phyloP scores from a whole-genome alignment of 1,139 yeast genomes.

The Geotrichum restrictum region DNA sequence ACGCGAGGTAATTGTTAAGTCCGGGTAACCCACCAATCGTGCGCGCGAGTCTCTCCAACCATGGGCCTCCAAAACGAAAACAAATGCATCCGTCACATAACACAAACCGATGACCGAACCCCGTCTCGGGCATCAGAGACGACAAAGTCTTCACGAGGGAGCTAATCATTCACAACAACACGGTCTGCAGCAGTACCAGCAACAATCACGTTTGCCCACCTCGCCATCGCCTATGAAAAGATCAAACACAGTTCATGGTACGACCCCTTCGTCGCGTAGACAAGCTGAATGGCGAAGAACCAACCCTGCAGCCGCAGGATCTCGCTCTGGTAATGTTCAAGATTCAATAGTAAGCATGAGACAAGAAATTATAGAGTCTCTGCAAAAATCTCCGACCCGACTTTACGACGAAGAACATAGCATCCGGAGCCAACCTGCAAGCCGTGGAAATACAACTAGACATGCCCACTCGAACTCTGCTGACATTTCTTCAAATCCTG shows the following conservation, averaged over 20 bases:
- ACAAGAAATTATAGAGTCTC: constrained; percentile 17
- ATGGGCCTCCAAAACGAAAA: too few relatives aligned
- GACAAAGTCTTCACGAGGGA: too few relatives aligned
- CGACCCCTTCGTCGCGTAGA: constrained; percentile 4
- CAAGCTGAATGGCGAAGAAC: background rate
- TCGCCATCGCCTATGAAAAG: constrained; percentile 8
- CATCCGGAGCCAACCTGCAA: background rate
- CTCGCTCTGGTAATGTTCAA: background rate
- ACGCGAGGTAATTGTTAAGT: too few relatives aligned
- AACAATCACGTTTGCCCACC: background rate
- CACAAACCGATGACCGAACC: too few relatives aligned
- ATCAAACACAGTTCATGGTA: constrained; percentile 3
- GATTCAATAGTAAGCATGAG: constrained; percentile 17
- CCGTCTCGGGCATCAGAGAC: too few relatives aligned
- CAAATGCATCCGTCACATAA: too few relatives aligned
- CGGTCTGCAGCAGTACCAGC: background rate
- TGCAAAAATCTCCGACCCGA: constrained; percentile 19
- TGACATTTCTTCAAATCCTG: background rate
- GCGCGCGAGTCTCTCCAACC: too few relatives aligned
- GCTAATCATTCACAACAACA: too few relatives aligned
- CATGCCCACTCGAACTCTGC: background rate
- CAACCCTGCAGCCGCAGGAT: background rate
- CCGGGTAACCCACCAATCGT: too few relatives aligned
- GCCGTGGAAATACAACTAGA: background rate
- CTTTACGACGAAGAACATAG: constrained; percentile 10